phyloP scores from a whole-genome alignment of 164 flowering plant species.

The Protea cynaroides region DNA sequence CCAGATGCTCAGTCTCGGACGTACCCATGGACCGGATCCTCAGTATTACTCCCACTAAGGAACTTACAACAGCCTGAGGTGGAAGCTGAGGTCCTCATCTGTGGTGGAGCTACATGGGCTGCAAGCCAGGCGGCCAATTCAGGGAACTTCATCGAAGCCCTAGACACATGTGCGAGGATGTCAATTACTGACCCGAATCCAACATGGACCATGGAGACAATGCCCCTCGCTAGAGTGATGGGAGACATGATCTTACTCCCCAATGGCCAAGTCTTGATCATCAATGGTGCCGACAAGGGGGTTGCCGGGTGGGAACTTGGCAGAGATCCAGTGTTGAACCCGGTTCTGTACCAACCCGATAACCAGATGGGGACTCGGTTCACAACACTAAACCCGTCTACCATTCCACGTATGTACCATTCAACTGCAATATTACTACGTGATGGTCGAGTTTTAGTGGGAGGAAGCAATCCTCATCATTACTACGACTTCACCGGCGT shows the following conservation, averaged over 20 bases:
- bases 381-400: not conserved
- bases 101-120: slow-evolving; percentile 42
- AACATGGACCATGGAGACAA: slow-evolving; percentile 43
- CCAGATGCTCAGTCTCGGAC: slow-evolving; percentile 40
- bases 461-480: too few relatives aligned
- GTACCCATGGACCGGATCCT: slow-evolving; percentile 50
- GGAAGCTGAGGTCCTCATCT: slow-evolving; percentile 17
- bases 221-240: slow-evolving; percentile 45
- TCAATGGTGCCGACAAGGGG: slow-evolving; percentile 49
- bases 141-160: too few relatives aligned
- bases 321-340: slow-evolving; percentile 31
- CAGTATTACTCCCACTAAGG: slow-evolving; percentile 39
- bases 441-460: too few relatives aligned
- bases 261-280: slow-evolving; percentile 38
- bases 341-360: slow-evolving; percentile 35
- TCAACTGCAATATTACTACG: too few relatives aligned
- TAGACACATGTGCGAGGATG: too few relatives aligned
- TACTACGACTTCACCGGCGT: too few relatives aligned
- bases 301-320: slow-evolving; percentile 40
- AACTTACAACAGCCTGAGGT: not conserved
- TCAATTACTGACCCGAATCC: too few relatives aligned
- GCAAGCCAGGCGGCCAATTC: too few relatives aligned
- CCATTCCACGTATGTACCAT: too few relatives aligned
- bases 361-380: slow-evolving; percentile 23
- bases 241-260: slow-evolving; percentile 52